Evolutionary conservation across 1,284 basidiomycete genomes (phyloP).

Genomic region (Meira miltonrushii): DNA sequence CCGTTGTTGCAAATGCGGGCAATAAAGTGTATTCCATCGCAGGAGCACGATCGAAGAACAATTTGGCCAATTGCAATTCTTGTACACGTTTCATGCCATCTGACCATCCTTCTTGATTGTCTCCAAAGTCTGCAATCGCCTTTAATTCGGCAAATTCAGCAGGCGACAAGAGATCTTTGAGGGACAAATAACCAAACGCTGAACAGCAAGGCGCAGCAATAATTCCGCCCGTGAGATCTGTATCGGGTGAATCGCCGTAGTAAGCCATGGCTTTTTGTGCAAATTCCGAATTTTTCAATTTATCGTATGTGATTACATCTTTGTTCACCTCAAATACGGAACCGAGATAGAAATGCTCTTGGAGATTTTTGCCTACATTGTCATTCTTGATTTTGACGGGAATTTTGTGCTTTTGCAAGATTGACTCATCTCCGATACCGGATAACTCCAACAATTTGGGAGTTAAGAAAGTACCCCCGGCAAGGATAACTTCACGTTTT

Average conservation of each 20-base stretch:
- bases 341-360: constrained; percentile 55
- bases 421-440: constrained; percentile 28
- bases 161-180: constrained; percentile 25
- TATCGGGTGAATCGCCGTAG: background rate
- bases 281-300: constrained; percentile 35
- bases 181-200: constrained; percentile 32
- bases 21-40: constrained; percentile 29
- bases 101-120: background rate
- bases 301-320: constrained; percentile 34
- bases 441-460: constrained; percentile 26
- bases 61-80: constrained; percentile 1
- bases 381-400: constrained; percentile 52
- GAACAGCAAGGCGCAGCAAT: constrained; percentile 34
- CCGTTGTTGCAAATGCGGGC: constrained; percentile 32
- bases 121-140: no score
- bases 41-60: constrained; percentile 9
- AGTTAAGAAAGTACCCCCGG: constrained; percentile 10
- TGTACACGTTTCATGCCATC: background rate
- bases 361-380: constrained; percentile 59
- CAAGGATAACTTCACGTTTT: constrained; percentile 56
- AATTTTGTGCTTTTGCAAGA: constrained; percentile 25
- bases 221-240: constrained; percentile 24
- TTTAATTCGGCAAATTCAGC: constrained; percentile 9
- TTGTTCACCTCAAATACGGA: constrained; percentile 45
- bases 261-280: constrained; percentile 28